Evolutionary conservation across 768 basidiomycete genomes (phyloP), one percentile per base, ranked within the genome.

Genomic region (Russula griseocarnosa): DNA sequence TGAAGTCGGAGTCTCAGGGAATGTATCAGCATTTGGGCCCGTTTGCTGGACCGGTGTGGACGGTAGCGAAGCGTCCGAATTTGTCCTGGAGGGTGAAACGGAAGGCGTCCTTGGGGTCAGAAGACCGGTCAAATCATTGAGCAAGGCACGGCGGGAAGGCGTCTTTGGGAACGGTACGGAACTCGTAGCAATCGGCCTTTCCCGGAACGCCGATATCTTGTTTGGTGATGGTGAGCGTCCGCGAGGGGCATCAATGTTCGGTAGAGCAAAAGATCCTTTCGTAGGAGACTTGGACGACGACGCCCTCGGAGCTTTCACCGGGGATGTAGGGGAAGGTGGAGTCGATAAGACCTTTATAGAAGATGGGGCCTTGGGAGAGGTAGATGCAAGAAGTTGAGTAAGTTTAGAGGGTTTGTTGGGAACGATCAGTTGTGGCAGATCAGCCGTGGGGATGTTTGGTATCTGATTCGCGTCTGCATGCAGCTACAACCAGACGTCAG

Each of bases 371-470:
- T 88, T 90, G 38, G 90, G 90, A 54, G 90, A 91, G 16, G 84
- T 80, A 42, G 90, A 88, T 24, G 87, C 86, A 57, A 92, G 79
- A 20, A 82, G 81, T 24, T 84, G 83, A 7, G 88, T 91, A 34
- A 92, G 78, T 50, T 84, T 80, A 32, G 90, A 88, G 9, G 84
- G 77, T 71, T 88, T 88, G 16, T 76, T 70, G 4, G 77, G 69
- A 42, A 74, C 69, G n/a, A 77, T 73, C 30, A 92, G 79, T 60
- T 78, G 75, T 58, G 91, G 89, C 7, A 92, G 74, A 70, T 84
- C 79, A 46, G 88, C 86, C 61, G 82, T 70, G 42, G 90, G 91
- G 32, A 91, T 74, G 11, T 76, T 73, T 36, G 89, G 88, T 20
- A 84, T 67, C n/a, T 77, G 69, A 3, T 64, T 54, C 34, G 70